Evolutionary conservation across 345 rosid species (phyloP).

Genomic region (Aethionema arabicum): DNA sequence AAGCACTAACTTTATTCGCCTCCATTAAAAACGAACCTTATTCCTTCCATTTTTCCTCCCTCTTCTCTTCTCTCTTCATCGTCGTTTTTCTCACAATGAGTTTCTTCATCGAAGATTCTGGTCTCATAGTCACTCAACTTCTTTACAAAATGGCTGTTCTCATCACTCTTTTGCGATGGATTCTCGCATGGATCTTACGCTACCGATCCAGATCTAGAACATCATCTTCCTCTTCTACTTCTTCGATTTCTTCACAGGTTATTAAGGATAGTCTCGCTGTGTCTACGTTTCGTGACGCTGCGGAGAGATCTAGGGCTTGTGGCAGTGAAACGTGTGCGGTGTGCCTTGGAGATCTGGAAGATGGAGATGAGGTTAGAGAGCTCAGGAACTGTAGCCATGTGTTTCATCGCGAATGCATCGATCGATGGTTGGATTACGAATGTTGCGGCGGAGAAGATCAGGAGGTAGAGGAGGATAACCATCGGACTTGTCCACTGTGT

Average conservation of each 20-base stretch:
- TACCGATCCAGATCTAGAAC: constrained; percentile 45
- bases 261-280: constrained; percentile 58
- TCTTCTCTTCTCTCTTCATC: neutral
- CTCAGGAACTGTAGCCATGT: constrained; percentile 87
- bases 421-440: constrained; percentile 83
- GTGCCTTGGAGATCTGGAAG: constrained; percentile 56
- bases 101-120: constrained; percentile 64
- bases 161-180: constrained; percentile 70
- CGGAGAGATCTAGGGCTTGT: constrained; percentile 35
- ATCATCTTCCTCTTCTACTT: constrained; percentile 9
- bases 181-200: constrained; percentile 54
- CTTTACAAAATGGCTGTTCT: constrained; percentile 76
- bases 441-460: constrained; percentile 44
- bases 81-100: constrained; percentile 40
- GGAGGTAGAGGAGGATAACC: constrained; percentile 46
- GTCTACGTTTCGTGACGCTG: constrained; percentile 59
- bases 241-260: constrained; percentile 43
- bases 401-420: constrained; percentile 85
- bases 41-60: constrained; percentile 28
- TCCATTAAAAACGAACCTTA: constrained; percentile 30
- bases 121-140: constrained; percentile 50
- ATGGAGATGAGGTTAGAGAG: constrained; percentile 68
- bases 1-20: constrained; percentile 26
- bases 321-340: constrained; percentile 73
- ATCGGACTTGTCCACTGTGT: constrained; percentile 78